phyloP scores from a whole-genome alignment of 371 early-diverging fungal species.

The Apophysomyces trapeziformis region DNA sequence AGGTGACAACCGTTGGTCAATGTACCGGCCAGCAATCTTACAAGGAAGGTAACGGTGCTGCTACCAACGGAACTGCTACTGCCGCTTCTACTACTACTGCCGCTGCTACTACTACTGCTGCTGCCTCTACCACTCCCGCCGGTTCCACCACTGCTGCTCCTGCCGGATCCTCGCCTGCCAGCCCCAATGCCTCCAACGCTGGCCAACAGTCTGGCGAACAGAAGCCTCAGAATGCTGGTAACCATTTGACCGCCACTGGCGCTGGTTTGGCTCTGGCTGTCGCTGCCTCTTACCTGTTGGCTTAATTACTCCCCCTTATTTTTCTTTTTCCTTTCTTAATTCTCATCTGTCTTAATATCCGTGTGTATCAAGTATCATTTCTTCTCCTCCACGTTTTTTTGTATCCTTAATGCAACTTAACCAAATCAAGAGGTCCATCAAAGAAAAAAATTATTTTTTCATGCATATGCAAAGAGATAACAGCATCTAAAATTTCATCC shows the following conservation, averaged over 20 bases:
- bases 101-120: slow-evolving; percentile 25
- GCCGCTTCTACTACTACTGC: slow-evolving; percentile 20
- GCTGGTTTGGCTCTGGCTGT: slow-evolving; percentile 13
- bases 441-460: neutral
- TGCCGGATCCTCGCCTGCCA: slow-evolving; percentile 2
- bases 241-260: slow-evolving; percentile 10
- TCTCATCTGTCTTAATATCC: neutral
- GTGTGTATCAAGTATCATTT: slow-evolving; percentile 6
- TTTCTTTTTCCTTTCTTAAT: neutral
- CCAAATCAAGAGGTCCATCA: neutral
- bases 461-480: slow-evolving; percentile 2
- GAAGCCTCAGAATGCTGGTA: slow-evolving; percentile 9
- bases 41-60: slow-evolving; percentile 35
- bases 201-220: neutral
- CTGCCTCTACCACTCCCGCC: slow-evolving; percentile 13
- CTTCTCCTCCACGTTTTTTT: neutral
- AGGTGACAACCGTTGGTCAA: slow-evolving; percentile 45
- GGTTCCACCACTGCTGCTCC: slow-evolving; percentile 3
- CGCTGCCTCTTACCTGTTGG: slow-evolving; percentile 11
- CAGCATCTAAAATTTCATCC: neutral
- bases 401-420: slow-evolving; percentile 10
- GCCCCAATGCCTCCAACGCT: slow-evolving; percentile 2
- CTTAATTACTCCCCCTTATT: slow-evolving; percentile 9
- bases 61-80: slow-evolving; percentile 18
- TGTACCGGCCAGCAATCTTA: slow-evolving; percentile 45